Evolutionary conservation across 2,329 filamentous ascomycete species (phyloP).

Genomic region (Dryadomyces quercus-mongolicae): DNA sequence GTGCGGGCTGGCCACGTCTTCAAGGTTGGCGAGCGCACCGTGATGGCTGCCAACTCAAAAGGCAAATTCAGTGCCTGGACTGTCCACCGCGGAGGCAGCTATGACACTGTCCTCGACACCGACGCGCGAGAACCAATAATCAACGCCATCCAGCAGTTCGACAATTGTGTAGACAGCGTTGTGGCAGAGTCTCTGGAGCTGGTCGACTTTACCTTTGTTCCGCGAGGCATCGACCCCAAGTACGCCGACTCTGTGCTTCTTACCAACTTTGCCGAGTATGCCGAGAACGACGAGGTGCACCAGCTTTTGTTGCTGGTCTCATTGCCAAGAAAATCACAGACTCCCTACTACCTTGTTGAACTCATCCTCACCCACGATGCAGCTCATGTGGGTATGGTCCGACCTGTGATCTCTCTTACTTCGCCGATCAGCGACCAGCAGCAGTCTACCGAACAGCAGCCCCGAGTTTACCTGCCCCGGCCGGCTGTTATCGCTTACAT

Average conservation of each 20-base stretch:
- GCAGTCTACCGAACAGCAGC: constrained; percentile 28
- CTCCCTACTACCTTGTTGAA: constrained; percentile 67
- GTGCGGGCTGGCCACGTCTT: constrained; percentile 61
- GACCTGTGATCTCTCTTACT: constrained; percentile 54
- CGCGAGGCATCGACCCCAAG: constrained; percentile 37
- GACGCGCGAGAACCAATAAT: constrained; percentile 57
- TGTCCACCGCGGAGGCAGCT: constrained; percentile 75
- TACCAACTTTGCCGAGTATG: constrained; percentile 32
- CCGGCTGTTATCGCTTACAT: constrained; percentile 73
- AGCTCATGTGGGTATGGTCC: constrained; percentile 50
- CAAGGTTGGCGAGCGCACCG: constrained; percentile 70
- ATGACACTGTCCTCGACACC: constrained; percentile 59
- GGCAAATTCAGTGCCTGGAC: constrained; percentile 79
- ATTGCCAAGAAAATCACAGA: constrained; percentile 36
- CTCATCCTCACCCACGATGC: constrained; percentile 44
- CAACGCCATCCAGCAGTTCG: constrained; percentile 44
- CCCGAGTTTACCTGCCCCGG: constrained; percentile 64
- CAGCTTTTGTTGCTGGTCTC: constrained; percentile 52
- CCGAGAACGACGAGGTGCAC: constrained; percentile 38
- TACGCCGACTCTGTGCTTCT: constrained; percentile 38
- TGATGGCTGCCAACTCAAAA: constrained; percentile 66
- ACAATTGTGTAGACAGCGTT: constrained; percentile 34
- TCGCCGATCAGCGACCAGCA: constrained; percentile 27
- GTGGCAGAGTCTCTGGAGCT: constrained; percentile 54
- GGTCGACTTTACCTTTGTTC: constrained; percentile 66